Conservation (phyloP, 2,329 filamentous ascomycete species). For the Akanthomyces dipterigenus region DNA sequence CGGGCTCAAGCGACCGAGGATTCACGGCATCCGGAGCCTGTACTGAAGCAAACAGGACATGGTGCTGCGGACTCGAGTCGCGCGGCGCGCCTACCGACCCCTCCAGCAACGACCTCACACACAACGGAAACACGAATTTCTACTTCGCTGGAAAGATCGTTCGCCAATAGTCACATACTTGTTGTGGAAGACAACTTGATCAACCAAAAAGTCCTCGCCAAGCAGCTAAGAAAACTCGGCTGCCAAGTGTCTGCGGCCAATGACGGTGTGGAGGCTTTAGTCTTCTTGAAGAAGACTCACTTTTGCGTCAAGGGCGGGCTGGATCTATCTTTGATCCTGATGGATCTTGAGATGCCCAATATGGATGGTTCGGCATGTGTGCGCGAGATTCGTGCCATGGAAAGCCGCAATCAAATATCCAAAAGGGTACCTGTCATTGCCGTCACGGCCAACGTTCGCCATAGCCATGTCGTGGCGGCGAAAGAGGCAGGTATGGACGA, state of each 20-base stretch:
- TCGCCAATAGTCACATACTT: constrained; percentile 43
- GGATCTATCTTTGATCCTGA: constrained; percentile 33
- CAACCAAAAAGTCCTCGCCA: constrained; percentile 61
- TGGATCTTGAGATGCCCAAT: constrained; percentile 44
- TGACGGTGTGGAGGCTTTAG: constrained; percentile 53
- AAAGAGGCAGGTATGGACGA: constrained; percentile 38
- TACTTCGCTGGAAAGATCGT: constrained; percentile 1
- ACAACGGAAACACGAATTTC: too few species aligned
- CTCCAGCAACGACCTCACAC: too few species aligned
- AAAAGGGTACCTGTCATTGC: constrained; percentile 38
- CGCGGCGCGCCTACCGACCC: too few species aligned
- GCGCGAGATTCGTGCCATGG: constrained; percentile 31
- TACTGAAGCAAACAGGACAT: too few species aligned
- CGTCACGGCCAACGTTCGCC: constrained; percentile 40
- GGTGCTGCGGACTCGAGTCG: too few species aligned
- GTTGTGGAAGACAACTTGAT: constrained; percentile 63
- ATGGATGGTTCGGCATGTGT: constrained; percentile 41
- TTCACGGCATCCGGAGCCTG: background rate
- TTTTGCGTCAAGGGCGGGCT: constrained; percentile 20
- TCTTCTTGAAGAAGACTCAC: constrained; percentile 28
- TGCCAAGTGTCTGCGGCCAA: constrained; percentile 54
- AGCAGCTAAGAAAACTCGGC: constrained; percentile 53
- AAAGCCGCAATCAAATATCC: constrained; percentile 25
- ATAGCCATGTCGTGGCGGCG: constrained; percentile 38
- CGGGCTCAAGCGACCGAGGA: background rate